Conservation (phyloP, 306 rosid species). For the Elaeagnus macrophylla region DNA sequence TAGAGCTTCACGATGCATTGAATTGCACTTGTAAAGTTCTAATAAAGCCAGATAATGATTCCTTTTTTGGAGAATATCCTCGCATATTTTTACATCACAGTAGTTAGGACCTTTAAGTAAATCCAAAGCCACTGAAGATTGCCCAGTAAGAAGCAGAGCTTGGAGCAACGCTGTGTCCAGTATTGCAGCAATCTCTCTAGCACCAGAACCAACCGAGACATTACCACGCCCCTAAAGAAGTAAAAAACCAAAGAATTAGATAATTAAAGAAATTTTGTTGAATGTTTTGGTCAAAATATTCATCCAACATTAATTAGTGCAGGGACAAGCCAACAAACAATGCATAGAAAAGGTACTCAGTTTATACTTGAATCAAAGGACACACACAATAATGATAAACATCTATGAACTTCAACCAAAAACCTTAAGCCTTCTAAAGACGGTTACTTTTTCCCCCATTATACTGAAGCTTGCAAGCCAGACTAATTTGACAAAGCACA, state of each 20-base stretch:
- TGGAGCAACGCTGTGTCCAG: conserved; percentile 89
- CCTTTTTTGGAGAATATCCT: conserved; percentile 66
- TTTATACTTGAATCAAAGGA: no score
- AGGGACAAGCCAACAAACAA: no score
- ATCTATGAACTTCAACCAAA: no score
- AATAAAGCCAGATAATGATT: conserved; percentile 60
- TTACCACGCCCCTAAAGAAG: conserved; percentile 56
- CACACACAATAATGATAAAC: no score
- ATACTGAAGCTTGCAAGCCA: no score
- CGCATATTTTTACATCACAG: conserved; percentile 80
- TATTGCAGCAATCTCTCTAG: conserved; percentile 88
- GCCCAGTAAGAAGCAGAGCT: conserved; percentile 91
- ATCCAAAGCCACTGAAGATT: conserved; percentile 58
- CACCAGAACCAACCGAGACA: conserved; percentile 56
- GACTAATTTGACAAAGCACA: no score
- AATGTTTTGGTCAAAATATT: background rate
- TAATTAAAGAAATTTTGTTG: background rate
- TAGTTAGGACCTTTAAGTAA: conserved; percentile 72
- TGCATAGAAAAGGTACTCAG: no score
- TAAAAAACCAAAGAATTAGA: conserved; percentile 19
- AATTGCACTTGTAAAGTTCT: conserved; percentile 85
- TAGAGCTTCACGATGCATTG: conserved; percentile 91
- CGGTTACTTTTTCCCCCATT: no score
- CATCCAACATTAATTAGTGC: no score
- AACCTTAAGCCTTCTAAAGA: no score